Evolutionary conservation across 164 flowering plant genomes (phyloP), one percentile per base, ranked within the genome.

Genomic region (Taxillus chinensis): DNA sequence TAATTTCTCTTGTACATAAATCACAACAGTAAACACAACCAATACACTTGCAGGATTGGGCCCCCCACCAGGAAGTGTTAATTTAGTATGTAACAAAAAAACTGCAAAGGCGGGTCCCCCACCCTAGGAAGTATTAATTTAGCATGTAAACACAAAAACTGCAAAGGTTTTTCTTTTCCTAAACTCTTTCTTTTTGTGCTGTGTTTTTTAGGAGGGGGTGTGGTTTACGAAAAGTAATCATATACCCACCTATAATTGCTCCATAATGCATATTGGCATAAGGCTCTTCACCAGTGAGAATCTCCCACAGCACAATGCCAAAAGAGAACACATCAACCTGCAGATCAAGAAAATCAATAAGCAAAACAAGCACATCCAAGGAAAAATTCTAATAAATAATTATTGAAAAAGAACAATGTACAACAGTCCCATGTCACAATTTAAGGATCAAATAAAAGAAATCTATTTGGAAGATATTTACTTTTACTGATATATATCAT

Each of bases 271-370:
- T 71, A 42, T 71, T 71, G 41, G 74, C 74, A 52, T 71, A 71
- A 57, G 74, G 74, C 55, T 71, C 74, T 16, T 58, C 46, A 16
- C 61, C 61, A 13, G 61, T 58, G 45, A 58, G 61, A 39, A 58
- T 58, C 45, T 71, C 74, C 74, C 74, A 71, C 1, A 71, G 51
- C 8, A 71, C 74, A 63, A 71, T 71, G 45, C 74, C 74, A 60
- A 71, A 71, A 41, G 74, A 71, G 70, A 71, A 71, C 60, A 71
- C 74, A 66, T 71, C 74, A 53, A 71, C 74, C 74, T 71, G 70
- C 57, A 45, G 15, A 63, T 8, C 39, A 54, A 54, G 7, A 54
- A 17, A 54, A 54, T 5, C 11, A 17, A 12, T 10, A 8, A 54
- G 10, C 27, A 7, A 54, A 54, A 8, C 39, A 17, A 14, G 57